Base-by-base conservation (phyloP, 1,284 basidiomycete species). In the Ceratobasidium sp. region DNA sequence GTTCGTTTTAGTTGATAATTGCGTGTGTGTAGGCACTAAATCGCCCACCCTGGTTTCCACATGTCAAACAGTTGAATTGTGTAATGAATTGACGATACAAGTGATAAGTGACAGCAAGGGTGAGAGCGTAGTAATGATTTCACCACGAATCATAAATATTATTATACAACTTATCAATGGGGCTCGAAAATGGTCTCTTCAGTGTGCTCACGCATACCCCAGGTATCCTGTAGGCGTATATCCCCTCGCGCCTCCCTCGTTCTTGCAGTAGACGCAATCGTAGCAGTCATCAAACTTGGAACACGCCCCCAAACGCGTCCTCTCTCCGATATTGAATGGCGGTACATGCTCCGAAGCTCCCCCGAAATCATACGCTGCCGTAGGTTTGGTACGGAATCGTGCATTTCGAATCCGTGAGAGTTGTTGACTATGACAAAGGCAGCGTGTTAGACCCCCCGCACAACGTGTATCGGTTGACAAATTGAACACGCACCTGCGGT, bases 181-280 rank as follows among this genome's bases (percentile, higher is more conserved):
- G 3, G 8, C 2, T 9, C 22, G 13, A 32, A 11, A 32, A 32
- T 32, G 29, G 19, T 13, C 15, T 1, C 8, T 59, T 13, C 22
- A 8, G 32, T 2, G 32, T 34, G 22, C 37, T 62, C 37, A 62
- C 40, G 37, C 59, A 5, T 32, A 62, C 37, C 34, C 37, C 15
- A 62, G 59, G 32, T 66, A 66, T 15, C 43, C 22, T 22, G 32
- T 29, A 2, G 64, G 64, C 34, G 46, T 44, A 29, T 43, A 66
- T n/a, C 64, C 64, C 25, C 29, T 29, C 64, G 25, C 49, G 22
- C 44, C 64, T 13, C 40, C 44, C 32, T 49, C 44, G 64, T 43
- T 66, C 64, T 66, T 66, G 44, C 64, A 66, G 15, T 52, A 66
- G 9, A 66, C 49, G 40, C 64, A 66, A 17, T 51, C 40, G 15